Evolutionary conservation across 768 basidiomycete species (phyloP), one percentile per base, ranked within the genome.

Genomic region (Rhizopogon roseolus): DNA sequence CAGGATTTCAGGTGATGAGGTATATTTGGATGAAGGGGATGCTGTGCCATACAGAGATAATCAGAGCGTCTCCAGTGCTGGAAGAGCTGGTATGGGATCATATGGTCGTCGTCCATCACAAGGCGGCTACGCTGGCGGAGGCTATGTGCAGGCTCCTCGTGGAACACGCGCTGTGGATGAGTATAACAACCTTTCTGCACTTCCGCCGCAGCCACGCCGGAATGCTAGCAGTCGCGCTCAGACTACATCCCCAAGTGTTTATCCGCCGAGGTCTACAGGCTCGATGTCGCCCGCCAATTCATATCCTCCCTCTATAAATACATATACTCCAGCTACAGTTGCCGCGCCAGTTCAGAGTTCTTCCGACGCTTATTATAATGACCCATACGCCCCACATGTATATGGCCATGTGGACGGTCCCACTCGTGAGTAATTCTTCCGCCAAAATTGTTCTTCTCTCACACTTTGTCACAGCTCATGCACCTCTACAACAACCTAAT

Each of bases 121-220:
- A 43, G 60, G 61, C 27, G 66, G 62, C 3, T 77, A 75, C 55
- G 64, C 73, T 8, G 71, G 73, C n/a, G 76, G 74, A 51, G 88
- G 87, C 6, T 92, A 92, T 64, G 74, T 81, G 2, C 84, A 80
- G 57, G 87, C 78, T 19, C 70, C 84, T 5, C 67, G 73, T 14
- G 90, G 90, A 2, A 77, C 81, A 39, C 80, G 87, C 41, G 81
- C 90, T 5, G 75, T 91, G 6, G 90, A 92, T 61, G 86, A 87
- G 19, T 91, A 89, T 56, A 88, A 90, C 62, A 70, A 76, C 32
- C 53, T 73, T 19, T 62, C 74, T 16, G 73, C 80, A 17, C 76
- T 78, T 53, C 71, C 82, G 17, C 77, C 79, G 32, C 57, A 56
- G 43, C 73, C 76, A 2, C 71, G 68, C 34, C 71, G 74, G 37